Conservation (phyloP, 2,329 filamentous ascomycete genomes). For the Claviceps arundinis region DNA sequence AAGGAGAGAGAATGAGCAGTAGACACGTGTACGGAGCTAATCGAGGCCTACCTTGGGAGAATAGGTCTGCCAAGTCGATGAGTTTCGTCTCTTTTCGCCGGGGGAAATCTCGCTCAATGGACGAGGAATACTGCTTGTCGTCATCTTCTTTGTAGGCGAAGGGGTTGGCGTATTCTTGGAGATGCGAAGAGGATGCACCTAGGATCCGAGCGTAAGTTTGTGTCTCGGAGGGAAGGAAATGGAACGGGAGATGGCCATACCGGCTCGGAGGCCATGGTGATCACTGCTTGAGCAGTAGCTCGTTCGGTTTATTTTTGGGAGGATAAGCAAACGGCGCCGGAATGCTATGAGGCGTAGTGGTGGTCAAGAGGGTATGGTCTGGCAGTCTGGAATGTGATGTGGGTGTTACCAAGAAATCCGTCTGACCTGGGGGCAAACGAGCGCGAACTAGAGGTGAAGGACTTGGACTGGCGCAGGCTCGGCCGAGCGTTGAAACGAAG, state of each 20-base stretch:
- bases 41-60: constrained; percentile 24
- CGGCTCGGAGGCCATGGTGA: constrained; percentile 25
- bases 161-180: constrained; percentile 50
- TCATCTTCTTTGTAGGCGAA: constrained; percentile 51
- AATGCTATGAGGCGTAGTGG: constrained; percentile 15
- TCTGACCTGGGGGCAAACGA: neutral
- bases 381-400: constrained; percentile 17
- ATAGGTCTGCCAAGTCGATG: constrained; percentile 71
- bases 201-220: constrained; percentile 7
- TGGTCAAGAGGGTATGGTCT: constrained; percentile 3
- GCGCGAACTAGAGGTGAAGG: neutral
- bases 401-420: neutral
- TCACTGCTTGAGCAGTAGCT: constrained; percentile 9
- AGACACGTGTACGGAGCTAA: neutral
- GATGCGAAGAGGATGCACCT: constrained; percentile 71
- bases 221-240: constrained; percentile 1
- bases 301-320: constrained; percentile 6
- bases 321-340: constrained; percentile 11
- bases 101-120: constrained; percentile 83
- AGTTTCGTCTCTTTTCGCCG: constrained; percentile 78
- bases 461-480: neutral
- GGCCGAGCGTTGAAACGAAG: neutral
- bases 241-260: constrained; percentile 17
- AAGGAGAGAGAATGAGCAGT: neutral
- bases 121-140: constrained; percentile 47